A percentile compares a stretch with the other conserved stretches of the same genome.
Evolutionary conservation across 345 rosid genomes (phyloP).

Genomic region (Raphanus sativus): DNA sequence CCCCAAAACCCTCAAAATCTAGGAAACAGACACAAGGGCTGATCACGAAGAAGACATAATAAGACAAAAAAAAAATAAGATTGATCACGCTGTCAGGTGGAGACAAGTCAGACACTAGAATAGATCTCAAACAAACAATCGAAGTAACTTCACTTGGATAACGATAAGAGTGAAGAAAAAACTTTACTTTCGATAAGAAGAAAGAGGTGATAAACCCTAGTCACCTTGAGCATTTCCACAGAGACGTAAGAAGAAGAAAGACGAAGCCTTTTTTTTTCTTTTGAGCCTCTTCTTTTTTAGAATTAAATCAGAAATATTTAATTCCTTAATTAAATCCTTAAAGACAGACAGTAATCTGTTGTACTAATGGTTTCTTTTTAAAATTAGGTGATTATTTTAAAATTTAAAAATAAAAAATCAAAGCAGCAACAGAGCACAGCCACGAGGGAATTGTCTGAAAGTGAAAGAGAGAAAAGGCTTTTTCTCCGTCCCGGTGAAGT

Average conservation of each 20-base stretch:
- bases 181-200: conserved; percentile 20
- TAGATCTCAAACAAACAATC: conserved; percentile 19
- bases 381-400: conserved; percentile 1
- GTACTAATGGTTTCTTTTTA: background rate
- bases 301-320: conserved; percentile 17
- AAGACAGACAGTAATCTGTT: background rate
- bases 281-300: conserved; percentile 28
- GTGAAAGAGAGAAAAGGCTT: background rate
- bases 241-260: conserved; percentile 4
- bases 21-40: conserved; percentile 24
- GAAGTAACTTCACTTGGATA: background rate
- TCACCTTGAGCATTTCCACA: conserved; percentile 45
- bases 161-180: background rate
- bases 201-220: conserved; percentile 42
- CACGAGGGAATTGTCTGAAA: conserved; percentile 28
- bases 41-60: conserved; percentile 25
- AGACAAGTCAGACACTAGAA: conserved; percentile 1
- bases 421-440: conserved; percentile 33
- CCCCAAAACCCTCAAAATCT: conserved; percentile 22
- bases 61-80: background rate
- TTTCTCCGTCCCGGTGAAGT: conserved; percentile 7
- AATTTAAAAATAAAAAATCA: background rate
- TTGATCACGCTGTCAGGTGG: background rate
- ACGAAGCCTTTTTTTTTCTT: background rate
- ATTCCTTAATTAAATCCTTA: conserved; percentile 4